Conservation (phyloP, 2,329 filamentous ascomycete genomes). For the Calonectria pseudoreteaudii region DNA sequence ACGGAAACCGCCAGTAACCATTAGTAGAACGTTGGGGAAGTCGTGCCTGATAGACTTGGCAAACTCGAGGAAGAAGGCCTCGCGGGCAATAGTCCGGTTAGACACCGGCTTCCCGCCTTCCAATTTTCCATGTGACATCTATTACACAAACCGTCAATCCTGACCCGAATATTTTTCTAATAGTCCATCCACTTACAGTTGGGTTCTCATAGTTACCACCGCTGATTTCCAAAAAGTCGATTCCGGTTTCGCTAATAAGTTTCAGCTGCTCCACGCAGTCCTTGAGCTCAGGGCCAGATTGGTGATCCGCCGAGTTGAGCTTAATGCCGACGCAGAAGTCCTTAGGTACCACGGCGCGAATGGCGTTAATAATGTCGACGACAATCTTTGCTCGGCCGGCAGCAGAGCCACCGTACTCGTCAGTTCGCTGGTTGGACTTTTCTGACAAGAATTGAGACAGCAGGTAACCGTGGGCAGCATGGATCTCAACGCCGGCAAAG, state of each 20-base stretch:
- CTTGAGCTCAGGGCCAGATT: background rate
- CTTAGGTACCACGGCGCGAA: background rate
- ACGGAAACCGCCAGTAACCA: constrained; percentile 5
- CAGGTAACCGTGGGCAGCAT: constrained; percentile 11
- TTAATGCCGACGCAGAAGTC: constrained; percentile 8
- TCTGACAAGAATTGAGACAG: constrained; percentile 5
- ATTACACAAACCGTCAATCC: background rate
- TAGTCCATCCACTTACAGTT: background rate
- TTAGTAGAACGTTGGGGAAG: background rate
- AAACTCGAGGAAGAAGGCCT: constrained; percentile 4
- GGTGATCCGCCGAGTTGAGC: constrained; percentile 4
- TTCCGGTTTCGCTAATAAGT: background rate
- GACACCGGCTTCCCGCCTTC: background rate
- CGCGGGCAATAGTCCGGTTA: background rate
- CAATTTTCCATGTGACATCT: background rate
- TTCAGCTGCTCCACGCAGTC: background rate
- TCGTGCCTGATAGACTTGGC: background rate
- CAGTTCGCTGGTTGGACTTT: constrained; percentile 4
- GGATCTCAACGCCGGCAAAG: background rate
- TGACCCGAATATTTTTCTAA: background rate
- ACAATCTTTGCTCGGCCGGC: constrained; percentile 1
- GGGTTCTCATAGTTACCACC: constrained; percentile 1
- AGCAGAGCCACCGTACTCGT: constrained; percentile 1
- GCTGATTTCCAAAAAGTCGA: constrained; percentile 6
- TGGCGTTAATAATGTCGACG: background rate